These are phyloP conservation scores for Pholiota adiposa DNA, from an alignment of 1,284 basidiomycete genomes.

Conservation along the genomic window DNA sequence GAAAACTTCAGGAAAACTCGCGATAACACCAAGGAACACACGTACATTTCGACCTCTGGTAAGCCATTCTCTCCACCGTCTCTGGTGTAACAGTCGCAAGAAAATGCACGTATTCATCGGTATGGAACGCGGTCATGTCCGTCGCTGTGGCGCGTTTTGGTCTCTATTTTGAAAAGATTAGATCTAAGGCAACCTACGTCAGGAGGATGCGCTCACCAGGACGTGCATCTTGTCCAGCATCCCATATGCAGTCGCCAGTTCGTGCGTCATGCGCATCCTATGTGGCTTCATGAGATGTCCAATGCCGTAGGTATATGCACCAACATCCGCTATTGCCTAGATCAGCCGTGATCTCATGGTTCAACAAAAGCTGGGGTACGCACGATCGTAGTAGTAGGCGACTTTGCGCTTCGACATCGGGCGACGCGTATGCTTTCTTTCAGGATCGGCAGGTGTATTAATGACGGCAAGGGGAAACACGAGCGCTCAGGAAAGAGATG, in stretches of 20 bases:
- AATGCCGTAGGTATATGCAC: conserved; percentile 85
- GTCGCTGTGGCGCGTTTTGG: conserved; percentile 85
- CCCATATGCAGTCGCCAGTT: conserved; percentile 88
- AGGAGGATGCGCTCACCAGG: conserved; percentile 56
- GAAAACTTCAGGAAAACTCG: conserved; percentile 4
- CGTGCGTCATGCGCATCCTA: conserved; percentile 91
- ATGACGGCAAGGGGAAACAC: neutral
- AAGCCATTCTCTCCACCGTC: conserved; percentile 83
- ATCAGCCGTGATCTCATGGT: neutral
- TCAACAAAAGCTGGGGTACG: neutral
- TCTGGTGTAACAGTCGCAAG: conserved; percentile 88
- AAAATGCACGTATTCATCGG: conserved; percentile 97
- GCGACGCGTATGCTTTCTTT: neutral
- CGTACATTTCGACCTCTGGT: conserved; percentile 83
- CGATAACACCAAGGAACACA: conserved; percentile 19
- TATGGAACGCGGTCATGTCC: conserved; percentile 93
- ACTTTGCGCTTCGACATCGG: conserved; percentile 9
- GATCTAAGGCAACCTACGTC: neutral
- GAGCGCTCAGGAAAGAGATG: neutral
- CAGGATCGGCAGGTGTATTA: neutral
- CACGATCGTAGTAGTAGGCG: conserved; percentile 10
- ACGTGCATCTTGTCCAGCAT: conserved; percentile 93
- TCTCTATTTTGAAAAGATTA: conserved; percentile 50
- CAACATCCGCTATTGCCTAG: conserved; percentile 66
- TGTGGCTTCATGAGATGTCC: conserved; percentile 97